phyloP scores from a whole-genome alignment of 305 asterid genomes.

The Rubia balearica region DNA sequence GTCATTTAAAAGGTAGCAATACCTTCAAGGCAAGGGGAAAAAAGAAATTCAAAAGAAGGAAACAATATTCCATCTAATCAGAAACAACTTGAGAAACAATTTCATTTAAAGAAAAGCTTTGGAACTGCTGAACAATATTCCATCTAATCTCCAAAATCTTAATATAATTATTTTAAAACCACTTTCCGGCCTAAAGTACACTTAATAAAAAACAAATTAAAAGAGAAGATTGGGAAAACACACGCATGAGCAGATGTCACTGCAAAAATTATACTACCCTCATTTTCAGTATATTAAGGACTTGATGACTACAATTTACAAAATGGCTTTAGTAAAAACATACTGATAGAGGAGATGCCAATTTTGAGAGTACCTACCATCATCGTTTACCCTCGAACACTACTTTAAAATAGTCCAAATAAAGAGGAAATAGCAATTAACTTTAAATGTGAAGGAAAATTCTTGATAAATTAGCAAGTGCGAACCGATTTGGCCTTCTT shows the following conservation, averaged over 20 bases:
- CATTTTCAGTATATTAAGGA: neutral
- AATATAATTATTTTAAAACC: neutral
- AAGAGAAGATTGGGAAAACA: neutral
- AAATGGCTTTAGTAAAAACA: neutral
- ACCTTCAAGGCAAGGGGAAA: conserved; percentile 39
- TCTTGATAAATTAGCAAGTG: neutral
- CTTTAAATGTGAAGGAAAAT: neutral
- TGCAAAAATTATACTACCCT: no score
- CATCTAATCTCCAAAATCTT: neutral
- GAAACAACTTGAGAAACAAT: neutral
- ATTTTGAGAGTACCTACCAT: neutral
- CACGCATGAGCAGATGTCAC: neutral
- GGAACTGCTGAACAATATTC: neutral
- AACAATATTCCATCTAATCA: neutral
- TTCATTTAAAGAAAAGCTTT: neutral
- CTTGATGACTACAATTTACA: neutral
- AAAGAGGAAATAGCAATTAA: neutral
- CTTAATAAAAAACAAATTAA: neutral
- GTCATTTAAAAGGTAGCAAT: conserved; percentile 90
- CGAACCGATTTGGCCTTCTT: neutral
- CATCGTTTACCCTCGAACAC: neutral
- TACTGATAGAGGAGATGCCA: neutral
- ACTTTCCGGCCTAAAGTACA: neutral
- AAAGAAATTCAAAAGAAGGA: neutral
- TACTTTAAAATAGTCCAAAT: neutral